Conservation (phyloP, 1,139 yeast species). For the Zygoascus sp. region DNA sequence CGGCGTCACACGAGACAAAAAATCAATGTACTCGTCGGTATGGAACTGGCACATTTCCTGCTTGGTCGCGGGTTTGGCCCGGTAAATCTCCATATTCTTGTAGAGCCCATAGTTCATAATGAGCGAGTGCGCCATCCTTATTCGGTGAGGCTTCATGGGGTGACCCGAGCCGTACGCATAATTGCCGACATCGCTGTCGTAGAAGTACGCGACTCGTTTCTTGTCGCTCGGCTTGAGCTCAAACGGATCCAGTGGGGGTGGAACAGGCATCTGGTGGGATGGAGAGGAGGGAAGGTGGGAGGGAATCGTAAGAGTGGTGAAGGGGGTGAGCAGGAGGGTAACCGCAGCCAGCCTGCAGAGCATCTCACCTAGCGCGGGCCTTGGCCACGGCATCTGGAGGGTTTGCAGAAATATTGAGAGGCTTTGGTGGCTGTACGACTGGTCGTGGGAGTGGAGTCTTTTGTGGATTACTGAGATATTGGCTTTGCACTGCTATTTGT, state of each 20-base stretch:
- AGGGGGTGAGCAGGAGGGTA: not conserved
- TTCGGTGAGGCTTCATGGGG: constrained; percentile 98
- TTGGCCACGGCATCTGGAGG: no score
- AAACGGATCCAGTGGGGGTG: constrained; percentile 54
- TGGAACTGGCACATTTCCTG: constrained; percentile 99
- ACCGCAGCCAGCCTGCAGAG: no score
- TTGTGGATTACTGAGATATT: not conserved
- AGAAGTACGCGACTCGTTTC: constrained; percentile 61
- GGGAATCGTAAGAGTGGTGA: not conserved
- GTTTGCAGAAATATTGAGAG: no score
- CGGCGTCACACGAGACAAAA: constrained; percentile 87
- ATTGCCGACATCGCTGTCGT: constrained; percentile 88
- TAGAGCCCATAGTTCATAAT: constrained; percentile 96
- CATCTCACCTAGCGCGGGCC: no score
- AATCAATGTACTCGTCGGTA: constrained; percentile 95
- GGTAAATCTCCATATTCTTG: constrained; percentile 93
- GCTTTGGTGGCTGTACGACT: no score
- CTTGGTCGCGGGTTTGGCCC: constrained; percentile 96
- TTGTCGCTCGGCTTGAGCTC: constrained; percentile 54
- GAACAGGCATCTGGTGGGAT: constrained; percentile 27
- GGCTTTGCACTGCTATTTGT: no score
- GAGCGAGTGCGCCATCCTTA: constrained; percentile 96
- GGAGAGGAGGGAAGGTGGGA: constrained; percentile 1
- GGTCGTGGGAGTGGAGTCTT: no score
- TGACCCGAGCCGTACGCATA: constrained; percentile 98